Evolutionary conservation across 2,329 filamentous ascomycete genomes (phyloP), one percentile per base, ranked within the genome.

Genomic region (Diaporthe humulicola): DNA sequence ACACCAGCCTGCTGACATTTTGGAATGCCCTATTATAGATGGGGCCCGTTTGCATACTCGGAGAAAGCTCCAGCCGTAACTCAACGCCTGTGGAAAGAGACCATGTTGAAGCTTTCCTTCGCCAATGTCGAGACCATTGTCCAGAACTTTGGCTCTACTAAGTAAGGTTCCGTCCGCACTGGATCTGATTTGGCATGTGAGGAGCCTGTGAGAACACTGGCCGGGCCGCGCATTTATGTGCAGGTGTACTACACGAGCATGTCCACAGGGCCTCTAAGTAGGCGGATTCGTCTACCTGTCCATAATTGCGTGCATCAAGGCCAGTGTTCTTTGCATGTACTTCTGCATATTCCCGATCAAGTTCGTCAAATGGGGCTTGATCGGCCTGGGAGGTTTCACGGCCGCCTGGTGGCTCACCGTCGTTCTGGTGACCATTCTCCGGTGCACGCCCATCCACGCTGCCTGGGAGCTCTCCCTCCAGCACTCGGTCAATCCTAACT

Each of bases 371-470:
- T 66, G 36, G 14, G 40, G 60, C 25, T 66, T 28, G 25, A 66
- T 66, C 60, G 30, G 25, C 10, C 60, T 66, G 60, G 36, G 60
- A 45, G 38, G n/a, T 7, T 28, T 66, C 60, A 66, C 42, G 42
- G 19, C 9, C 30, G 60, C 19, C 19, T 66, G 60, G 60, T 66
- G 60, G 60, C n/a, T 48, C 22, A 45, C 38, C 30, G n/a, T 28
- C 60, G 19, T 66, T 40, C 45, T 64, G n/a, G 58, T 40, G 22
- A 64, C 58, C 12, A 64, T 64, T 40, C 25, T 64, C 58, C 58
- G n/a, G 58, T 64, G 58, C 33, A 36, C 58, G n/a, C 58, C 58
- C 19, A 64, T 64, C 58, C 58, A 64, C 58, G 58, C 33, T 42
- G 33, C 33, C 33, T 50, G 45, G 45, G 45, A 50, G 45, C 45